Base-by-base conservation (phyloP, 495 filamentous ascomycete genomes). In the Penicillium ochrochloron region DNA sequence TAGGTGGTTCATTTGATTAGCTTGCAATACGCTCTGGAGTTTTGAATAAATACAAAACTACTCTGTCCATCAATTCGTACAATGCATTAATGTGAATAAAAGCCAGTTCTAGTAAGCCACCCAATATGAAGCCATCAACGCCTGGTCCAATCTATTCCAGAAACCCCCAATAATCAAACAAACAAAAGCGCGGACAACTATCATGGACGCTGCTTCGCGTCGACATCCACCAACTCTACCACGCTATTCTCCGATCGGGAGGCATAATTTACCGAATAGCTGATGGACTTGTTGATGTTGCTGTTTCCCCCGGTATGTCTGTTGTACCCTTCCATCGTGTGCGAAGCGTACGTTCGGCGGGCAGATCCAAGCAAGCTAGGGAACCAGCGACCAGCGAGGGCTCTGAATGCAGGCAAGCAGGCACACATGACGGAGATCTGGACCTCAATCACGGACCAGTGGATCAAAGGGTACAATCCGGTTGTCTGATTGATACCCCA, bases 381-480 rank as follows among this genome's bases (percentile, higher is more conserved):
- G 33, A 61, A 61, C 23, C 31, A 70, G 12, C 55, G 59, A 2
- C 50, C 65, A 46, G 59, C 17, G 9, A 70, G 34, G 8, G 68
- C 68, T 48, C 68, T 46, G 44, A 55, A 68, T 41, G 68, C 62
- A 35, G 75, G 75, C 0, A 77, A 51, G 51, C 75, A 77, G 39
- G 73, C 73, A 50, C 73, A 75, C 44, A 76, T 34, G 14, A 77
- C 53, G 25, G 73, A 63, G 52, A 77, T 74, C 39, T 77, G 70
- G 25, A 57, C 60, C 53, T 77, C 75, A 57, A 77, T 72, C 54
- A 74, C 64, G 1, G 73, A 73, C 75, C 75, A 77, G 64, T 72
- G 64, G 31, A 70, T 67, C 9, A 75, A 57, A 1, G 73, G 71
- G 31, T 72, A 66, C 19, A 76, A 58, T 39, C 72, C 69, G 11